Base-by-base conservation (phyloP, 345 rosid species). In the Eucalyptus paniculata region DNA sequence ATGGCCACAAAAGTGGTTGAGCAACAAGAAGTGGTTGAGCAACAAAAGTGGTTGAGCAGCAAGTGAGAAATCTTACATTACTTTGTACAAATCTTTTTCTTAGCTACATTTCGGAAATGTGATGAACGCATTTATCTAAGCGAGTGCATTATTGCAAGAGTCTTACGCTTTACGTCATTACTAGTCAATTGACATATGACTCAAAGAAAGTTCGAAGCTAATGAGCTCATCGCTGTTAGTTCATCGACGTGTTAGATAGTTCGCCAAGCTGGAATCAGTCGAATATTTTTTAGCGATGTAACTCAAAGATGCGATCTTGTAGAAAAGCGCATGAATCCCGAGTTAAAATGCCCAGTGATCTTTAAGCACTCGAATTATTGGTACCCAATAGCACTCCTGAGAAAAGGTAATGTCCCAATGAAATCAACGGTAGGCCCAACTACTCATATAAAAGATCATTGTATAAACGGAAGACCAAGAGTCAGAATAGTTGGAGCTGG, bases 211-310 rank as follows among this genome's bases (percentile, higher is more conserved):
- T 30, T 4, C 40, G 40, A 15, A n/a, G 72, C 34, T 32, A 32
- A 8, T 32, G 37, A 65, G 72, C 34, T 65, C 72, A 7, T 65
- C 19, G 3, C 3, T 50, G 1, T 6, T 1, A 26, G 12, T 30
- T 32, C 34, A 30, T 62, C 72, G 8, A 14, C 1, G 72, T 13
- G 72, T 32, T 50, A 4, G 72, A 30, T 6, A 17, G 77, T 50
- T 50, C 11, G 6, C 77, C 19, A 34, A 7, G 34, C 0, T 32
- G 18, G 72, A 62, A 7, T 14, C 72, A 17, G 0, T 62, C 34
- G 19, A 65, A 6, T 0, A 7, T 4, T 4, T 0, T 2, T 0
- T 15, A n/a, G 77, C 2, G 40, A 7, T n/a, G 37, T 65, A n/a
- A 7, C 37, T 65, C 77, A 16, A 15, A 15, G 19, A n/a, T 4